phyloP scores from a whole-genome alignment of 2,329 filamentous ascomycete genomes.

The Metarhizium album region DNA sequence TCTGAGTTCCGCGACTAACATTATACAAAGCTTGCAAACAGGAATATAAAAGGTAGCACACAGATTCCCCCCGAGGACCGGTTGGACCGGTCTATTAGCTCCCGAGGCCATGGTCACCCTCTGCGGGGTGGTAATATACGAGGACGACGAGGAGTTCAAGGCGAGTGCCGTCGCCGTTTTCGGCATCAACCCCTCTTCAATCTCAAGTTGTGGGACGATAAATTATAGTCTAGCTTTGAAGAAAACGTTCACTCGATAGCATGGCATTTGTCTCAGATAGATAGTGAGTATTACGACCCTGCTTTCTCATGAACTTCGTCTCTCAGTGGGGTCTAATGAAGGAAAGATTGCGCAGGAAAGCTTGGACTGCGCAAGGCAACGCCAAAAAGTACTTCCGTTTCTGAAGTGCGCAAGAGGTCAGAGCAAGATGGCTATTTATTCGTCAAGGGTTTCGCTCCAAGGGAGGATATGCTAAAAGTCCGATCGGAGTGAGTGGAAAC shows the following conservation, averaged over 20 bases:
- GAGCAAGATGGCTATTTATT: slow-evolving; percentile 2
- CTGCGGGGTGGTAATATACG: not conserved
- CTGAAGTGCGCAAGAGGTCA: not conserved
- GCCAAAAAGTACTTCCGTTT: not conserved
- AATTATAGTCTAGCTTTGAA: not conserved
- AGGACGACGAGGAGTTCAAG: not conserved
- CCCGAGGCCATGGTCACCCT: not conserved
- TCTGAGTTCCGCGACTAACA: not conserved
- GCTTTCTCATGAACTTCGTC: not conserved
- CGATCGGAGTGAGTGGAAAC: slow-evolving; percentile 1
- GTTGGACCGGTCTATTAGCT: not conserved
- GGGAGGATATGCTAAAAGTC: slow-evolving; percentile 1
- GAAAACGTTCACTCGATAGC: not conserved
- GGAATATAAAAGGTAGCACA: too few relatives aligned
- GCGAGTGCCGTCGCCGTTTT: not conserved
- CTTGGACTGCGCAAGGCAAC: not conserved
- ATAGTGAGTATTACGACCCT: not conserved
- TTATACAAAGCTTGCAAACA: not conserved
- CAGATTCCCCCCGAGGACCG: too few relatives aligned
- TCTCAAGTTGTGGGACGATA: not conserved
- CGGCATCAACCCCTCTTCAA: not conserved
- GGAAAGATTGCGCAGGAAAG: slow-evolving; percentile 2
- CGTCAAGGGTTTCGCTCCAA: slow-evolving; percentile 1
- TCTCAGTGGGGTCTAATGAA: slow-evolving; percentile 2
- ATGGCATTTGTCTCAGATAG: not conserved